Base-by-base conservation (phyloP, 2,329 filamentous ascomycete genomes). In the Pezicula carpinea region DNA sequence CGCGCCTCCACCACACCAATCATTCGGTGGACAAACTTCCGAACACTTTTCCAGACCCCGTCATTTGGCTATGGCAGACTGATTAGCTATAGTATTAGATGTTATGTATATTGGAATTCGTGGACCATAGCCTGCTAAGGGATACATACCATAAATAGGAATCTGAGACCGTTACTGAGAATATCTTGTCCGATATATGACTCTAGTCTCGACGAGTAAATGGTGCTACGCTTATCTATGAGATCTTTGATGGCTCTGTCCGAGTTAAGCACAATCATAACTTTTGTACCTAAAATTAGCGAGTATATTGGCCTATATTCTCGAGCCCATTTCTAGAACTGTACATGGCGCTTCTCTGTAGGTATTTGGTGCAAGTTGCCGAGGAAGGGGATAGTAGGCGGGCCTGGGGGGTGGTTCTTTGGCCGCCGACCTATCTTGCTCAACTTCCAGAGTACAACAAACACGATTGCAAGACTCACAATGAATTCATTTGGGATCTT, bases 91-190 rank as follows among this genome's bases (percentile, higher is more conserved):
- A n/a, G n/a, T n/a, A n/a, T n/a, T n/a, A n/a, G n/a, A n/a, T n/a
- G n/a, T n/a, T n/a, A n/a, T n/a, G n/a, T n/a, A n/a, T n/a, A n/a
- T n/a, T n/a, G n/a, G n/a, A n/a, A n/a, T n/a, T n/a, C n/a, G n/a
- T n/a, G 23, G 23, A 8, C 23, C 23, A 26, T 26, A 26, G 23
- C 15, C 15, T 19, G 19, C 15, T 2, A 0, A 68, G 67, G 38
- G n/a, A 38, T n/a, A 18, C 74, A 70, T 40, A 71, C 59, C 68
- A 76, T 73, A 18, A 71, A 53, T 6, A 74, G 59, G 6, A 74
- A 57, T 49, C 76, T 71, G 50, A 74, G 65, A 1, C 70, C 70
- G 2, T 65, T 61, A 7, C 69, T 68, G 44, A 75, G 71, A 4
- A 31, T 43, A 34, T n/a, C n/a, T n/a, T 47, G 42, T 11, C 40